These are phyloP conservation scores for Aspergillus nomiae DNA, from an alignment of 2,329 filamentous ascomycete species.

Conservation along the genomic window DNA sequence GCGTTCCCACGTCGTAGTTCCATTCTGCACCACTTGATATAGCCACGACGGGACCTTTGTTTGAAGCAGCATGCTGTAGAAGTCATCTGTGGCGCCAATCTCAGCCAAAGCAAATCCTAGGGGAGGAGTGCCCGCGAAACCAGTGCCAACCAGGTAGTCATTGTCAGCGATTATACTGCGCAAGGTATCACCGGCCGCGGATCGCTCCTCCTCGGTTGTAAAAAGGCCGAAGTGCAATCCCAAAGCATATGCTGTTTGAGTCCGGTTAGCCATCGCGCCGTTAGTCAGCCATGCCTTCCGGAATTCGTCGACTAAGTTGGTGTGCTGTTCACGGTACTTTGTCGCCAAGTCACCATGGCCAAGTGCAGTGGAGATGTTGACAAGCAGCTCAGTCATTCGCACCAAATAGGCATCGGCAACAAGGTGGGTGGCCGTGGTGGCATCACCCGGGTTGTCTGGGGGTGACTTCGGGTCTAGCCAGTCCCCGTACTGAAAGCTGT, in stretches of 20 bases:
- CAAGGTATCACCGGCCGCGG: neutral
- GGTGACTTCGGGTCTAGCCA: constrained; percentile 43
- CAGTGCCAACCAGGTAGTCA: constrained; percentile 32
- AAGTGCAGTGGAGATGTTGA: constrained; percentile 22
- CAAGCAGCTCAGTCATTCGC: constrained; percentile 32
- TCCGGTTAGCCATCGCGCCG: constrained; percentile 29
- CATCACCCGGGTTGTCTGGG: constrained; percentile 30
- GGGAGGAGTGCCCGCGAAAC: constrained; percentile 31
- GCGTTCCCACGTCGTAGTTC: constrained; percentile 46
- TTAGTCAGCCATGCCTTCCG: constrained; percentile 26
- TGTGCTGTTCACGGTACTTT: constrained; percentile 8
- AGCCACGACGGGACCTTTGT: constrained; percentile 30
- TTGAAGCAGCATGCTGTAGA: constrained; percentile 17
- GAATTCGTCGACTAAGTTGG: constrained; percentile 26
- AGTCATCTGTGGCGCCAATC: constrained; percentile 7
- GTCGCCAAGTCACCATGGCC: constrained; percentile 20
- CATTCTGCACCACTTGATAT: constrained; percentile 42
- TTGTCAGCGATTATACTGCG: constrained; percentile 10
- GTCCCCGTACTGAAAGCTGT: constrained; percentile 35
- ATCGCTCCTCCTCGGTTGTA: neutral
- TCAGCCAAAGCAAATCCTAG: constrained; percentile 27
- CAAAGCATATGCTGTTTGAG: constrained; percentile 33
- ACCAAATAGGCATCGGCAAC: constrained; percentile 39
- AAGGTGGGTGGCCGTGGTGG: constrained; percentile 30
- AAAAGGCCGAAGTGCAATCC: constrained; percentile 32